Evolutionary conservation across 306 rosid genomes (phyloP).

Genomic region (Rosa chinensis): DNA sequence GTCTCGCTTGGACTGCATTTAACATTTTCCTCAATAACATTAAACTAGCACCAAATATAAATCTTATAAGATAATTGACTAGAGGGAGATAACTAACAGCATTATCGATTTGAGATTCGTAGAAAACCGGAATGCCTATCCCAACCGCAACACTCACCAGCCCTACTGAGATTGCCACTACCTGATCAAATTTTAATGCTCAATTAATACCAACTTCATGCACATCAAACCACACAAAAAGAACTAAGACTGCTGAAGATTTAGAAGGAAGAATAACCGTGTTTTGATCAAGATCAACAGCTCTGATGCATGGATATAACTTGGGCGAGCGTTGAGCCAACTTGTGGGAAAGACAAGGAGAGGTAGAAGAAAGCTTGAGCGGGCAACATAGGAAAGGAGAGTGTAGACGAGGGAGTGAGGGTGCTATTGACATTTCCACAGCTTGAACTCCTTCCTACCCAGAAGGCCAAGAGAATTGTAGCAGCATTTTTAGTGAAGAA

Average conservation of each 20-base stretch:
- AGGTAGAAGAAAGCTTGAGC: constrained; percentile 39
- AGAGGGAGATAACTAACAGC: constrained; percentile 51
- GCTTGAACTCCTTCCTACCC: background rate
- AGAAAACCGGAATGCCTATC: constrained; percentile 85
- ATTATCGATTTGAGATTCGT: constrained; percentile 83
- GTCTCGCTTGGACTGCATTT: constrained; percentile 75
- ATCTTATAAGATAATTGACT: background rate
- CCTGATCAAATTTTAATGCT: constrained; percentile 36
- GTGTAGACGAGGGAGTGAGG: constrained; percentile 50
- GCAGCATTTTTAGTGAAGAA: background rate
- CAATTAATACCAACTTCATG: background rate
- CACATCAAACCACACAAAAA: background rate
- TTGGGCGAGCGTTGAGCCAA: constrained; percentile 48
- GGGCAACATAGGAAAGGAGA: constrained; percentile 73
- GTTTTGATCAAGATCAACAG: constrained; percentile 86
- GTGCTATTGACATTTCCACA: constrained; percentile 57
- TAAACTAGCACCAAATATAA: background rate
- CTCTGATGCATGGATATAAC: constrained; percentile 75
- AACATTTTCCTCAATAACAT: constrained; percentile 10
- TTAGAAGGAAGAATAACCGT: constrained; percentile 43
- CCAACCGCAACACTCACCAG: constrained; percentile 75
- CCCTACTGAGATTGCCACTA: constrained; percentile 83
- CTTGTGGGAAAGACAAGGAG: constrained; percentile 25
- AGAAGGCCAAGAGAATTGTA: background rate
- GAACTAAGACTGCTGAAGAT: background rate